A percentile compares a stretch with the other conserved stretches of the same genome.
Evolutionary conservation across 805 yeast genomes (phyloP).

Genomic region (Saccharomycopsis microspora): DNA sequence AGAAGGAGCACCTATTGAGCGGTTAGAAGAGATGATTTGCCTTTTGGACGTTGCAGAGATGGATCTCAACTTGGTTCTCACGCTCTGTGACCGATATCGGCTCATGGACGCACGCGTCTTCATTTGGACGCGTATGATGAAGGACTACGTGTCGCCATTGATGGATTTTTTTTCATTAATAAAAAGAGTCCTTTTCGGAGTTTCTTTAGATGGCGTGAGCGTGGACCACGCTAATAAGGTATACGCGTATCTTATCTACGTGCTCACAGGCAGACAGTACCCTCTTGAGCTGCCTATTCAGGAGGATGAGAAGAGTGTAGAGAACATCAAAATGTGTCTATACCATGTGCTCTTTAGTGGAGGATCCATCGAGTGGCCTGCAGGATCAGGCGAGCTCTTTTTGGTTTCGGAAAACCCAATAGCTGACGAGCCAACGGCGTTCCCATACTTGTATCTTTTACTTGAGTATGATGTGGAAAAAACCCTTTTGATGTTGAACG

Average conservation of each 20-base stretch:
- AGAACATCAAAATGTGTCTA: slow-evolving; percentile 36
- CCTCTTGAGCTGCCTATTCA: slow-evolving; percentile 52
- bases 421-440: slow-evolving; percentile 33
- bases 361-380: slow-evolving; percentile 36
- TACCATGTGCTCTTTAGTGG: slow-evolving; percentile 54
- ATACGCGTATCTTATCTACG: slow-evolving; percentile 54
- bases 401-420: slow-evolving; percentile 16
- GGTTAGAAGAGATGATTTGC: slow-evolving; percentile 59
- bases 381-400: slow-evolving; percentile 25
- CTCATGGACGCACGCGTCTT: slow-evolving; percentile 55
- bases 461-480: slow-evolving; percentile 45
- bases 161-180: slow-evolving; percentile 32
- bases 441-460: slow-evolving; percentile 57
- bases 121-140: slow-evolving; percentile 59
- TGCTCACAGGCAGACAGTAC: slow-evolving; percentile 68
- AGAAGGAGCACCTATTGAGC: background rate
- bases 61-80: slow-evolving; percentile 69
- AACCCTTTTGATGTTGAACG: slow-evolving; percentile 60
- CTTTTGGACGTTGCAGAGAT: slow-evolving; percentile 52
- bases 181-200: slow-evolving; percentile 4
- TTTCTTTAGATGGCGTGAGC: no score
- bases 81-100: slow-evolving; percentile 42
- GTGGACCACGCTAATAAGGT: slow-evolving; percentile 22
- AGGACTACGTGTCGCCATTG: slow-evolving; percentile 66
- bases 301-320: slow-evolving; percentile 21